Base-by-base conservation (phyloP, 768 basidiomycete genomes). In the Tylopilus balloui region DNA sequence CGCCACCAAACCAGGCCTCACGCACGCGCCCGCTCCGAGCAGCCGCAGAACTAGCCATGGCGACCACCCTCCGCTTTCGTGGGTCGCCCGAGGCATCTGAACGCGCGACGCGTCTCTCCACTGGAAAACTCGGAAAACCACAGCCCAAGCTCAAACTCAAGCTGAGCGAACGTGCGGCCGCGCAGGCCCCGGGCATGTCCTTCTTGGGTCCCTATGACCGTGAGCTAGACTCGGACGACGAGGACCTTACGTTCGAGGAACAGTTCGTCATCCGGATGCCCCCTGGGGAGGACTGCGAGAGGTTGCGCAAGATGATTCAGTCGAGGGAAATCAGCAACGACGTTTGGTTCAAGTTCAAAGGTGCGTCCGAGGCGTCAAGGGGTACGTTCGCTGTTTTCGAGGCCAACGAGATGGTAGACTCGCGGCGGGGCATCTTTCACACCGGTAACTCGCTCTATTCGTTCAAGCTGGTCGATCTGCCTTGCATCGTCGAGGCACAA, bases 281-380 rank as follows among this genome's bases (percentile, higher is more conserved):
- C 0, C 80, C 85, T 9, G 90, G 90, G 2, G 85, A 88, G 53
- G 88, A 92, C 56, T 80, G 81, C 48, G 86, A 92, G 32, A 83
- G 74, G 59, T 61, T 95, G 51, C 79, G 81, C 66, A 90, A 91
- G 73, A 85, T 88, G 78, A 83, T 93, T 28, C 78, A 81, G 44
- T 70, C 83, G 42, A 78, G 92, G 53, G 91, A 94, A 62, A 73
- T 92, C 6, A 63, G 79, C 12, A 83, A 84, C 58, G 94, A 94
- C 57, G 83, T 88, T 12, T 97, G 92, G 89, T 94, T 99, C 78
- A 96, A 95, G 71, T 98, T 99, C 67, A 92, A 96, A 72, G 93
- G 93, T 92, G 60, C 49, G 45, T 47, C 31, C 21, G 24, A 39
- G 28, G 34, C 21, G 13, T 34, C 21, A 3, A 20, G 14, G 23